These are phyloP conservation scores for Hericium alpestre DNA, from an alignment of 768 basidiomycete genomes.

Conservation along the genomic window DNA sequence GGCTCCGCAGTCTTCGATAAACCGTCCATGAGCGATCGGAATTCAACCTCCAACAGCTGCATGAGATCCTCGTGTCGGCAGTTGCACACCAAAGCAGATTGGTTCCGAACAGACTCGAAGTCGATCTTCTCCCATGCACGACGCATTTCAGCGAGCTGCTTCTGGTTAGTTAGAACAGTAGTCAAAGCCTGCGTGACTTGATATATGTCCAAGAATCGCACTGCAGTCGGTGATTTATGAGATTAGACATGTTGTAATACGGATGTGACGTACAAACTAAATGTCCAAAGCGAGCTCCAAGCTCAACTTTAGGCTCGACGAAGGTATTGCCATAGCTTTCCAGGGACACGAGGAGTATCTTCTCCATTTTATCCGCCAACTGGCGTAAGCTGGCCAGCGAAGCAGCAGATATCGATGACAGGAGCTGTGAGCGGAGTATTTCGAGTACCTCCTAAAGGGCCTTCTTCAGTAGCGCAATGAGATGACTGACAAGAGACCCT, in stretches of 20 bases:
- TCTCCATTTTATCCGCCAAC: constrained; percentile 86
- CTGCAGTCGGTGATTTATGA: constrained; percentile 28
- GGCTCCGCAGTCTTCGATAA: constrained; percentile 66
- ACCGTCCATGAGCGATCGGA: constrained; percentile 64
- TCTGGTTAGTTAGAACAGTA: constrained; percentile 81
- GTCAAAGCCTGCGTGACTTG: constrained; percentile 84
- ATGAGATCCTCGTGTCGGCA: constrained; percentile 85
- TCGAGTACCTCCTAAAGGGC: constrained; percentile 72
- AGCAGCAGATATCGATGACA: constrained; percentile 59
- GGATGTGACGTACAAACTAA: constrained; percentile 61
- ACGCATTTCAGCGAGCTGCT: constrained; percentile 78
- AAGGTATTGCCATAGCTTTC: constrained; percentile 82
- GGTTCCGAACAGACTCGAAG: constrained; percentile 85
- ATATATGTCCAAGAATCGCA: constrained; percentile 86
- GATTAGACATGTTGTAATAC: background rate
- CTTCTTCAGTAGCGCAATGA: constrained; percentile 11
- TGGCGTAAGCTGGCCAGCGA: constrained; percentile 66
- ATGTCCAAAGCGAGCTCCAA: constrained; percentile 85
- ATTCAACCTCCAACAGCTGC: constrained; percentile 77
- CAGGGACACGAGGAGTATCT: constrained; percentile 70
- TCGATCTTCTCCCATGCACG: constrained; percentile 82
- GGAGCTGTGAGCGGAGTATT: constrained; percentile 73
- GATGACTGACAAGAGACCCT: constrained; percentile 23
- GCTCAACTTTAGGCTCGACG: constrained; percentile 83
- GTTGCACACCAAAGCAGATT: constrained; percentile 88